Percentiles rank a stretch among this genome's conserved stretches.
Conservation (phyloP, 129 eudicot species). For the Escallonia herrerae region DNA sequence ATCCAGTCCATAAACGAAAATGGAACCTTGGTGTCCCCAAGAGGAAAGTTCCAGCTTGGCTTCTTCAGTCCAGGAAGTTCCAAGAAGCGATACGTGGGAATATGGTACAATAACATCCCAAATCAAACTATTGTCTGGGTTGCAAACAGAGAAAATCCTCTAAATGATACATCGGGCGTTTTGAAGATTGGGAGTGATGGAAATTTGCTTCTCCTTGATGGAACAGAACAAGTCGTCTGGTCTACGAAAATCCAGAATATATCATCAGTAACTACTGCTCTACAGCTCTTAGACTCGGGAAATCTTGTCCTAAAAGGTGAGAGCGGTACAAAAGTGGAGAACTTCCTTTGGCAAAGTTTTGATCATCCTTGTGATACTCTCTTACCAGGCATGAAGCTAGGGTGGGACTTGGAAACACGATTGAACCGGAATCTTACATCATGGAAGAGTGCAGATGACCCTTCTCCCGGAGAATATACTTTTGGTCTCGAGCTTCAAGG, state of each 20-base stretch:
- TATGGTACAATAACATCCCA: conserved; percentile 15
- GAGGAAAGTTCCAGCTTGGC: conserved; percentile 15
- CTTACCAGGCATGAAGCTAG: conserved; percentile 19
- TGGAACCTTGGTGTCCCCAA: conserved; percentile 6
- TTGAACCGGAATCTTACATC: conserved; percentile 14
- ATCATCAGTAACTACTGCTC: background rate
- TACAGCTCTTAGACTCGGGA: conserved; percentile 23
- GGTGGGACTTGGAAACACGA: conserved; percentile 15
- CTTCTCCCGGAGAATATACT: conserved; percentile 19
- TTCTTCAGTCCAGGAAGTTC: conserved; percentile 15
- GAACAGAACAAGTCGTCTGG: conserved; percentile 11
- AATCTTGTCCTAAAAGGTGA: conserved; percentile 26
- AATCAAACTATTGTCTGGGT: conserved; percentile 18
- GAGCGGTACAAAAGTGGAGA: background rate
- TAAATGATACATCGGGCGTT: conserved; percentile 7
- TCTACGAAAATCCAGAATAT: conserved; percentile 5
- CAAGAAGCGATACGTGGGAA: conserved; percentile 11
- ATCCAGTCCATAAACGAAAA: background rate
- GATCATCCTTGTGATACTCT: conserved; percentile 17
- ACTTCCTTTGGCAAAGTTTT: conserved; percentile 25
- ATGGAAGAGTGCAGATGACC: conserved; percentile 24
- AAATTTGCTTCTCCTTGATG: conserved; percentile 12
- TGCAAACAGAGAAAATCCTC: conserved; percentile 22
- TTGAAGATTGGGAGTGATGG: conserved; percentile 6
- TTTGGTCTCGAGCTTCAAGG: conserved; percentile 9